Evolutionary conservation across 805 yeast species (phyloP).

Genomic region (Sporopachydermia lactativora): DNA sequence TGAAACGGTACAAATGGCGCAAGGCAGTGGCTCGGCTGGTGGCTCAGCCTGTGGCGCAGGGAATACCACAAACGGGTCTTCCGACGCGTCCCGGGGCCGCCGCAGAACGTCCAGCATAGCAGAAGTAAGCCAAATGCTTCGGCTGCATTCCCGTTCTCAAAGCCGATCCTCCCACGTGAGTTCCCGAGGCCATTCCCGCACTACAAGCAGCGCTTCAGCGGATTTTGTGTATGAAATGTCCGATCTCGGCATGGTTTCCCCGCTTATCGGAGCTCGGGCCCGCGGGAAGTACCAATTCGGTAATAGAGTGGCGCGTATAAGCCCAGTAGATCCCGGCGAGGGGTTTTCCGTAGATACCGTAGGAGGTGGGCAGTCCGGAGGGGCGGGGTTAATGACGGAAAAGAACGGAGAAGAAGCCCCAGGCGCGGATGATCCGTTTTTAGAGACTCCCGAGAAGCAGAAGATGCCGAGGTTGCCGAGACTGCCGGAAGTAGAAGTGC

Average conservation of each 20-base stretch:
- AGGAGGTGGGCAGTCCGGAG: too few species aligned
- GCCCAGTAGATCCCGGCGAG: not conserved
- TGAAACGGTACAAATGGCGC: too few species aligned
- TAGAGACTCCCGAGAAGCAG: too few species aligned
- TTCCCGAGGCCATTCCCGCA: not conserved
- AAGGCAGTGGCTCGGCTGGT: too few species aligned
- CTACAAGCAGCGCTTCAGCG: not conserved
- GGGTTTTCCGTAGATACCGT: too few species aligned
- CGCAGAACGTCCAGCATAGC: not conserved
- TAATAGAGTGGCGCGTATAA: not conserved
- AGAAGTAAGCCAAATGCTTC: not conserved
- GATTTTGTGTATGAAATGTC: not conserved
- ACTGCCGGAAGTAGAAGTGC: too few species aligned
- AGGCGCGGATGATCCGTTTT: too few species aligned
- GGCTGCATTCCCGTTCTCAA: not conserved
- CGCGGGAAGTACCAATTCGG: not conserved
- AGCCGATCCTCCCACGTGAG: not conserved
- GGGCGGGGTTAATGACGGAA: too few species aligned
- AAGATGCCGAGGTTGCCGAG: too few species aligned
- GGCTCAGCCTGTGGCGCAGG: too few species aligned
- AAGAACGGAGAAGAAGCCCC: too few species aligned
- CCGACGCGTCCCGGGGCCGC: not conserved
- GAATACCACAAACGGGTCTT: too few species aligned
- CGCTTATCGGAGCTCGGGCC: not conserved
- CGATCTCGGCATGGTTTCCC: not conserved